Evolutionary conservation across 345 rosid species (phyloP), one percentile per base, ranked within the genome.

Genomic region (Raphanus raphanistrum): DNA sequence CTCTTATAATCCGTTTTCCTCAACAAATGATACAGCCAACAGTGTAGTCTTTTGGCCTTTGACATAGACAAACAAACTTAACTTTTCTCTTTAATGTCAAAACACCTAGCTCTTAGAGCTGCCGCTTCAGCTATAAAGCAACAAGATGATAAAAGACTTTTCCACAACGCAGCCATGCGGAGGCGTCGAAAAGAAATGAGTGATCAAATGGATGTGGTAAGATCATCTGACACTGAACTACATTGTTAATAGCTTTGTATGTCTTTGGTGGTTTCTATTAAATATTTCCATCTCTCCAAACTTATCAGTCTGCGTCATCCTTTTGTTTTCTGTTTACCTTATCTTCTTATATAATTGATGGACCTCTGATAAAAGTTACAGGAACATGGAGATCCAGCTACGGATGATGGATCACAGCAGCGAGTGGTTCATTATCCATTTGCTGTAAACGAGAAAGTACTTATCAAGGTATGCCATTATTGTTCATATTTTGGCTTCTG

Each of bases 141-240:
- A 61, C 97, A 94, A 82, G 98, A 92, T 86, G 92, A 92, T 71
- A 86, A 92, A 71, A 84, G 97, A 84, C 86, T 92, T 63, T 92
- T 94, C 82, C 97, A 90, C 78, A 94, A 94, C 76, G 93, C 98
- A 66, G 80, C 97, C 74, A 88, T 89, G 66, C 89, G 98, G 63
- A 94, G 92, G 83, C 93, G 97, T 75, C 86, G 98, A 84, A 94
- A 92, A 84, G 98, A 90, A 81, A 84, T 90, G 87, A 90, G 89
- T 70, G 95, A 92, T 63, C 97, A 90, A 73, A 69, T 84, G 80
- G 93, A 90, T 86, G 58, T 84, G 73, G 81, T 80, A 9, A 94
- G 90, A 85, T 87, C 86, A 84, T 82, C 71, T 59, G 77, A 83
- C 80, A 83, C 80, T 92, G 87, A 88, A 86, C 68, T 60, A 12